A percentile compares a stretch with the other conserved stretches of the same genome.
Evolutionary conservation across 2,329 filamentous ascomycete species (phyloP).

Genomic region (Microcyclosporella mali): DNA sequence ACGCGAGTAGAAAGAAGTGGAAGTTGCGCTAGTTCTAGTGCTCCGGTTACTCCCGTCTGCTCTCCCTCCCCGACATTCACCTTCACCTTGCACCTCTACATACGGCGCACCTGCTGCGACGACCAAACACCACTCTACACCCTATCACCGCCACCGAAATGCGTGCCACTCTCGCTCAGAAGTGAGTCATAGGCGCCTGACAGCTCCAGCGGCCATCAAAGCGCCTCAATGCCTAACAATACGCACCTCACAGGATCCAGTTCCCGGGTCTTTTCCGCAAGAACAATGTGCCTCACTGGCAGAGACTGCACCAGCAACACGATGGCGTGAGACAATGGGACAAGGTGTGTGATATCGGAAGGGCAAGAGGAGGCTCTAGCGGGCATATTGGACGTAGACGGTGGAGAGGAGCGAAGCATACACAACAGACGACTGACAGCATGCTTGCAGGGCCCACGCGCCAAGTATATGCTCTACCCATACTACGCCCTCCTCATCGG

Average conservation of each 20-base stretch:
- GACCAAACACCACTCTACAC: slow-evolving; percentile 5
- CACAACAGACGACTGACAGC: slow-evolving; percentile 13
- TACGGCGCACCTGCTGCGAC: slow-evolving; percentile 1
- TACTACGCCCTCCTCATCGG: slow-evolving; percentile 52
- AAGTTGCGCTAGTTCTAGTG: not conserved
- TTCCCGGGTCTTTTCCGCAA: slow-evolving; percentile 55
- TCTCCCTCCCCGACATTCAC: not conserved
- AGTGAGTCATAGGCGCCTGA: too few relatives aligned
- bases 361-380: slow-evolving; percentile 3
- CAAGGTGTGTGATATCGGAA: slow-evolving; percentile 55
- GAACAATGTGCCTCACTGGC: slow-evolving; percentile 70
- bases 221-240: slow-evolving; percentile 7
- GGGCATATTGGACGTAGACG: not conserved
- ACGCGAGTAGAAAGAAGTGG: not conserved
- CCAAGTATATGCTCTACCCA: slow-evolving; percentile 59
- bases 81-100: slow-evolving; percentile 5
- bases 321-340: slow-evolving; percentile 68
- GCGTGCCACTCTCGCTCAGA: slow-evolving; percentile 25
- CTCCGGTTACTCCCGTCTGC: slow-evolving; percentile 1
- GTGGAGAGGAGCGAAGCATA: not conserved
- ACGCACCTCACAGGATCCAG: slow-evolving; percentile 8
- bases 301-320: slow-evolving; percentile 68
- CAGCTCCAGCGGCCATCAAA: not conserved
- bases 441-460: slow-evolving; percentile 53
- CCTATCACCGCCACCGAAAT: slow-evolving; percentile 17